A percentile compares a stretch with the other conserved stretches of the same genome.
Conservation (phyloP, 2,329 filamentous ascomycete species). For the Calonectria pteridis region DNA sequence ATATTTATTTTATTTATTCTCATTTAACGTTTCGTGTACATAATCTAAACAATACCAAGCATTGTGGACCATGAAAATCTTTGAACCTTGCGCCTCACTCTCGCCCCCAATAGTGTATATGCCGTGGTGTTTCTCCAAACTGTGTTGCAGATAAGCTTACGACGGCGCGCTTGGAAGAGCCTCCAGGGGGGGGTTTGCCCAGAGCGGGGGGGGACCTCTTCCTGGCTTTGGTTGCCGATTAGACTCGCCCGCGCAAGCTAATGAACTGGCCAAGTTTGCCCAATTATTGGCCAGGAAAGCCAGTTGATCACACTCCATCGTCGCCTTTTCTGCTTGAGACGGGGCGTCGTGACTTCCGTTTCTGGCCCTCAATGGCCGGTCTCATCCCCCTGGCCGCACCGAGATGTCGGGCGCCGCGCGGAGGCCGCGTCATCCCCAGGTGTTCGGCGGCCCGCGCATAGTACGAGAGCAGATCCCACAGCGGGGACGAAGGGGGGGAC, state of each 20-base stretch:
- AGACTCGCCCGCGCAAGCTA: background rate
- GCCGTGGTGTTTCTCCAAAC: slow-evolving; percentile 16
- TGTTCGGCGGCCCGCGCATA: slow-evolving; percentile 26
- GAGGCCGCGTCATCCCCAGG: slow-evolving; percentile 42
- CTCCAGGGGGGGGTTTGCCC: slow-evolving; percentile 9
- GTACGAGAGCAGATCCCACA: background rate
- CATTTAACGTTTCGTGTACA: slow-evolving; percentile 30
- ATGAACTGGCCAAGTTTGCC: background rate
- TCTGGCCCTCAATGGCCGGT: background rate
- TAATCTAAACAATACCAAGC: slow-evolving; percentile 35
- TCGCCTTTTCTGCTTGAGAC: slow-evolving; percentile 4
- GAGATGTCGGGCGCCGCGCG: slow-evolving; percentile 29
- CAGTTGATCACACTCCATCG: background rate
- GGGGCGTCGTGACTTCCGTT: background rate
- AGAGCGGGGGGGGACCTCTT: background rate
- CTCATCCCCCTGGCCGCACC: slow-evolving; percentile 10
- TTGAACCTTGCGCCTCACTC: background rate
- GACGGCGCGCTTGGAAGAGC: slow-evolving; percentile 17
- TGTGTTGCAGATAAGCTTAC: slow-evolving; percentile 29
- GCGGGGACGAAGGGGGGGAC: slow-evolving; percentile 5
- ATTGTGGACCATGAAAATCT: slow-evolving; percentile 27
- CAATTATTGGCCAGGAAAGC: background rate
- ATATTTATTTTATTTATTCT: background rate
- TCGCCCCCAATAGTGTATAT: background rate
- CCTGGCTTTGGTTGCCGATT: background rate